Percentiles rank a stretch among this genome's conserved stretches.
phyloP scores from a whole-genome alignment of 169 alveolate species.

The Eimeria falciformis region DNA sequence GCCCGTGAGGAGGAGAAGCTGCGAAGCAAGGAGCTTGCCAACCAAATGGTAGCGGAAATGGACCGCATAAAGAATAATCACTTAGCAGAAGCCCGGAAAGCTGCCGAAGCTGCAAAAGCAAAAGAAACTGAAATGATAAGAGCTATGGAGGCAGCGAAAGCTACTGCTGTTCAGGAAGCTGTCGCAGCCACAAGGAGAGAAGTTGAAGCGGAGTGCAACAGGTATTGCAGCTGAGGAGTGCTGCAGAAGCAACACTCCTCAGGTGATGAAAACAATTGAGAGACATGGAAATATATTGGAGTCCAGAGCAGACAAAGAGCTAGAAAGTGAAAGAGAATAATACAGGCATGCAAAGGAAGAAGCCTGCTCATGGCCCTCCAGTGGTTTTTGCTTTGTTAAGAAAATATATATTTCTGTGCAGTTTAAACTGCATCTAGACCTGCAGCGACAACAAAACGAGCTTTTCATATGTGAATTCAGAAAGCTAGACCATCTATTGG shows the following conservation, averaged over 20 bases:
- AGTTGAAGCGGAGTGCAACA: slow-evolving; percentile 8
- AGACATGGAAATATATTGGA: no score
- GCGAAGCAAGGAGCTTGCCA: slow-evolving; percentile 19
- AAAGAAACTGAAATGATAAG: not conserved
- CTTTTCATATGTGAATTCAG: no score
- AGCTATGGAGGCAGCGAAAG: not conserved
- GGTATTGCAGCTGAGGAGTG: not conserved
- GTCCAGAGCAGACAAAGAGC: not conserved
- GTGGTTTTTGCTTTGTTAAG: no score
- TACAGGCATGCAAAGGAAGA: not conserved
- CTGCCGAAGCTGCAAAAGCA: slow-evolving; percentile 16
- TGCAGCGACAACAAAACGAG: no score
- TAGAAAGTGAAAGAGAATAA: not conserved
- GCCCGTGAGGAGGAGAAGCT: slow-evolving; percentile 42
- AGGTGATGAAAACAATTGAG: no score
- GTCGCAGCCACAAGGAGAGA: slow-evolving; percentile 18
- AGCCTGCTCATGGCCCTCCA: no score
- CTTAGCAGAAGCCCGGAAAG: not conserved
- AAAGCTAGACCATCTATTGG: slow-evolving; percentile 5
- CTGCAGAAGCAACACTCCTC: no score
- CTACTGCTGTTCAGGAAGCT: slow-evolving; percentile 5
- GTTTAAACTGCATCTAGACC: no score
- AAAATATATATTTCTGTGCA: no score
- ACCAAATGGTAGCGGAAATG: slow-evolving; percentile 19
- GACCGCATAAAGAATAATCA: slow-evolving; percentile 14